Conservation (phyloP, 768 basidiomycete genomes). For the Multifurca ochricompacta region DNA sequence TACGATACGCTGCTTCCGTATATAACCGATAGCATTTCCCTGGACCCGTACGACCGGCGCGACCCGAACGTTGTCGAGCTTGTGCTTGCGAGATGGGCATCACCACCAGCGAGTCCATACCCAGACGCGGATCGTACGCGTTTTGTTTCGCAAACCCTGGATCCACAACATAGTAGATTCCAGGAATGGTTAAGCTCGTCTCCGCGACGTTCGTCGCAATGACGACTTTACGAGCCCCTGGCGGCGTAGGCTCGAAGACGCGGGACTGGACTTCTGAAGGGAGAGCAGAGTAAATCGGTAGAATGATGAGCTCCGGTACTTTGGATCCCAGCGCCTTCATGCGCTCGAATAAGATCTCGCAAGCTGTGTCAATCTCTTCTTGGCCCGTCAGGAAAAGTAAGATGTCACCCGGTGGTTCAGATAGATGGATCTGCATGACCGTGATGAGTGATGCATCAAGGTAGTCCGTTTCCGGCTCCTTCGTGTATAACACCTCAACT, state of each 20-base stretch:
- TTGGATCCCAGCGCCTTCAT: constrained; percentile 99
- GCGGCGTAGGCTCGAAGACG: constrained; percentile 96
- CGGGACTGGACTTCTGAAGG: constrained; percentile 97
- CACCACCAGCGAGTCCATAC: constrained; percentile 98
- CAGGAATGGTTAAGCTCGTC: constrained; percentile 96
- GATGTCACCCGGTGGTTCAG: constrained; percentile 94
- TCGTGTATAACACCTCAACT: constrained; percentile 96
- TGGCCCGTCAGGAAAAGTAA: constrained; percentile 97
- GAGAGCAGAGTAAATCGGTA: constrained; percentile 96
- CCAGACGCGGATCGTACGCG: constrained; percentile 92
- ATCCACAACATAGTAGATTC: constrained; percentile 98
- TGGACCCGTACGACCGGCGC: constrained; percentile 95
- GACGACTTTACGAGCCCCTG: constrained; percentile 97
- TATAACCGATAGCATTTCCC: constrained; percentile 98
- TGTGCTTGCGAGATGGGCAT: constrained; percentile 99
- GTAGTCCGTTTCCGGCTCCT: constrained; percentile 96
- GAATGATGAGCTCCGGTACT: constrained; percentile 92
- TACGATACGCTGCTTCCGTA: constrained; percentile 96
- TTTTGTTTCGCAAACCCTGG: constrained; percentile 99
- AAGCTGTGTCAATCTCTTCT: constrained; percentile 97
- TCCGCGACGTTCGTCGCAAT: constrained; percentile 99
- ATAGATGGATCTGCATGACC: constrained; percentile 98
- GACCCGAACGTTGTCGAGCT: constrained; percentile 90
- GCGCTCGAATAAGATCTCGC: constrained; percentile 95
- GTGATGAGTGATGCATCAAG: constrained; percentile 97